Percentiles rank a stretch among this genome's conserved stretches.
Evolutionary conservation across 371 early-diverging fungal species (phyloP).

Genomic region (Syncephalastrum racemosum): DNA sequence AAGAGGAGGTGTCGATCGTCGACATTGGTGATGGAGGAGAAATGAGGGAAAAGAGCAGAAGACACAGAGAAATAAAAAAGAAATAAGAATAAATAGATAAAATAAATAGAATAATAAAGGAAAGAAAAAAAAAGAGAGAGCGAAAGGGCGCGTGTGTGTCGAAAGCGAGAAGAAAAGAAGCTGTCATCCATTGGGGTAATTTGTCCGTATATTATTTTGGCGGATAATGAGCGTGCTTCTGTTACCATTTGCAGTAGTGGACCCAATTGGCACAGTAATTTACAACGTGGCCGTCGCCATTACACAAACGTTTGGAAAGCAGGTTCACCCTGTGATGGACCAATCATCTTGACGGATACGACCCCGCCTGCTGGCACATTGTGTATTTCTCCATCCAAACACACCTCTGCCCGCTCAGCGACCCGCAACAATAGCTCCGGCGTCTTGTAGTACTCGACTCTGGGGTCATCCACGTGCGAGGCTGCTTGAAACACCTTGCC

Average conservation of each 20-base stretch:
- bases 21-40: slow-evolving; percentile 5
- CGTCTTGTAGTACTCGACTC: slow-evolving; percentile 42
- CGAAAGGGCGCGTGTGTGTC: too few relatives aligned
- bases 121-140: slow-evolving; percentile 2
- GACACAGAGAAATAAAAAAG: background rate
- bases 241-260: slow-evolving; percentile 9
- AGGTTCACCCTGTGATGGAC: slow-evolving; percentile 23
- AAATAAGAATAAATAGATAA: background rate
- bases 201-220: slow-evolving; percentile 6
- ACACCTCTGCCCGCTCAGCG: slow-evolving; percentile 34
- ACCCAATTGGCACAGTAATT: slow-evolving; percentile 1
- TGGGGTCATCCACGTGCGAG: slow-evolving; percentile 26
- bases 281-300: background rate
- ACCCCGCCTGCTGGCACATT: slow-evolving; percentile 28
- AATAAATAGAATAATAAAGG: background rate
- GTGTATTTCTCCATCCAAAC: slow-evolving; percentile 49
- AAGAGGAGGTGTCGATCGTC: background rate
- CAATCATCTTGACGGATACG: slow-evolving; percentile 27
- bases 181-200: slow-evolving; percentile 7
- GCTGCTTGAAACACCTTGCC: slow-evolving; percentile 38
- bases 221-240: background rate
- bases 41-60: background rate
- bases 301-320: slow-evolving; percentile 18
- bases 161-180: slow-evolving; percentile 4
- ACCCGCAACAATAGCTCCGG: slow-evolving; percentile 34